These are phyloP conservation scores for Cercospora janseana DNA, from an alignment of 2,329 filamentous ascomycete species.

Conservation along the genomic window DNA sequence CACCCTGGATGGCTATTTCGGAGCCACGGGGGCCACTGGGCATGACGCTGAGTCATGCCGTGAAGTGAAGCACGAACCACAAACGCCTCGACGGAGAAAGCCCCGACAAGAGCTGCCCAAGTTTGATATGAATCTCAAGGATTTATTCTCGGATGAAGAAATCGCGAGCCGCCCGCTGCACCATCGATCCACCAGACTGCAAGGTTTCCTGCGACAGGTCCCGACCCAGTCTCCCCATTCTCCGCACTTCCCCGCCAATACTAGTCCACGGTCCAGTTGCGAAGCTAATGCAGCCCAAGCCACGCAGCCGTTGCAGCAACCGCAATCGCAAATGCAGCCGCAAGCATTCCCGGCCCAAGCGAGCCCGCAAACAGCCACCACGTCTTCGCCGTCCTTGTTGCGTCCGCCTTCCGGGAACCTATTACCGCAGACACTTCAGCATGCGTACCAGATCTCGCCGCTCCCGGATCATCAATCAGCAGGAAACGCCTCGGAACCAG, in stretches of 20 bases:
- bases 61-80: constrained; percentile 8
- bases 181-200: constrained; percentile 23
- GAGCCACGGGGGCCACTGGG: constrained; percentile 2
- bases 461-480: constrained; percentile 26
- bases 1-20: constrained; percentile 33
- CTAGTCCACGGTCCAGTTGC: constrained; percentile 21
- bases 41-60: constrained; percentile 5
- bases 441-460: constrained; percentile 12
- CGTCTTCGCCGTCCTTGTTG: neutral
- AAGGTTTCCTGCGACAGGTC: constrained; percentile 28
- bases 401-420: neutral
- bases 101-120: constrained; percentile 43
- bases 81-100: constrained; percentile 9
- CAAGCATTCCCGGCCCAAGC: too few species aligned
- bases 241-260: constrained; percentile 22
- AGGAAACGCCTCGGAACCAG: constrained; percentile 29
- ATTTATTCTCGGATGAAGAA: constrained; percentile 51
- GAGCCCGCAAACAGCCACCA: constrained; percentile 16
- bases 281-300: constrained; percentile 8
- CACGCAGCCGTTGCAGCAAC: constrained; percentile 9
- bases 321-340: too few species aligned
- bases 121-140: constrained; percentile 58
- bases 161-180: constrained; percentile 37
- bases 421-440: neutral
- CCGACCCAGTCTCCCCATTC: constrained; percentile 22